Base-by-base conservation (phyloP, 2,329 filamentous ascomycete genomes). In the Colletotrichum cordylinicola region DNA sequence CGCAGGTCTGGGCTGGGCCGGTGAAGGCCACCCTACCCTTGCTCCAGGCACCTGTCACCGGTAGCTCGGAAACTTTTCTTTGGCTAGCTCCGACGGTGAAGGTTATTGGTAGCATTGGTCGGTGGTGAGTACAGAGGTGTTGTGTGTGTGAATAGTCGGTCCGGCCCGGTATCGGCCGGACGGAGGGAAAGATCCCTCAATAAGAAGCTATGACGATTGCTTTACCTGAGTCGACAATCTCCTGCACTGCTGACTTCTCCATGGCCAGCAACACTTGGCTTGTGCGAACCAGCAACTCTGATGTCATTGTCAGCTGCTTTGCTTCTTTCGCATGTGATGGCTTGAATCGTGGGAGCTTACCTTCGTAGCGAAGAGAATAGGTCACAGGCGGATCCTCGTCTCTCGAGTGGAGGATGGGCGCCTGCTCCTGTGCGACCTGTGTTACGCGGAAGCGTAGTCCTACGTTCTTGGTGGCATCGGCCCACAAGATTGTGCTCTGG, bases 291-390 rank as follows among this genome's bases (percentile, higher is more conserved):
- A 94, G 84, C 69, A 96, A 84, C 85, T 95, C 94, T 94, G 80
- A n/a, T 39, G n/a, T 67, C 64, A 21, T 24, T 39, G 73, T 80
- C 48, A 82, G 77, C 71, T 37, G 27, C n/a, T 18, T 27, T 43
- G 43, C 43, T 6, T 31, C 16, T 29, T 8, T 31, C 4, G 9
- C 18, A 18, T 15, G 8, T 10, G 27, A 21, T 8, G 10, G 6
- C 1, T 5, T 15, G 48, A 15, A 29, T 18, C 13, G 18, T 21
- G 10, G 16, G 13, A 60, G 81, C 88, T 74, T 86, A 95, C 94
- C 93, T 90, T 94, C 88, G 80, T 95, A 94, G 72, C 94, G 90
- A 33, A 97, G 86, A 58, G 90, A 90, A 81, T 95, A 97, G 70
- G 88, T 91, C 12, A 94, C 91, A 5, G 93, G 88, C n/a, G 90